Evolutionary conservation across 192 early-diverging fungal species (phyloP).

Genomic region (Backusella luteola): DNA sequence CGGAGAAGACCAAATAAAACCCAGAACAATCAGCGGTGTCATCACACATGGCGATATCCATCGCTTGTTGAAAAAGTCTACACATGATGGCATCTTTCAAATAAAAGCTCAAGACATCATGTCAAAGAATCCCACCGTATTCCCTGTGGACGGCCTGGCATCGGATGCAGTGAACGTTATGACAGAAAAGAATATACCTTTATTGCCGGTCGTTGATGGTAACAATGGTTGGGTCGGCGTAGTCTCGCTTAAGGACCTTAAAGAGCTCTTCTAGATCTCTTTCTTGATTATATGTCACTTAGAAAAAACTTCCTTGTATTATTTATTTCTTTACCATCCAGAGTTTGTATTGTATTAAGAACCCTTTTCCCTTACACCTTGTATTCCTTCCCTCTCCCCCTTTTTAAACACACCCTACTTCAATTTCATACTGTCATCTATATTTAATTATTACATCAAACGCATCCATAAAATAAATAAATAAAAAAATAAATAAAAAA

Average conservation of each 20-base stretch:
- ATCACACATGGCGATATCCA: slow-evolving; percentile 43
- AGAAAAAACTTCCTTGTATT: neutral
- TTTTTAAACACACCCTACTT: neutral
- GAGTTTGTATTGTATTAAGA: neutral
- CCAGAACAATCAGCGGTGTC: slow-evolving; percentile 28
- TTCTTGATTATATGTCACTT: neutral
- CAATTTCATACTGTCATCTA: slow-evolving; percentile 1
- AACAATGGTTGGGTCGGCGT: slow-evolving; percentile 28
- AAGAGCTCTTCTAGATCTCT: slow-evolving; percentile 25
- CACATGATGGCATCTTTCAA: slow-evolving; percentile 33
- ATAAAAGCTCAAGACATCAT: slow-evolving; percentile 35
- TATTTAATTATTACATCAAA: neutral
- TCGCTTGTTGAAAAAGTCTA: slow-evolving; percentile 26
- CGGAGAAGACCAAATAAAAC: neutral
- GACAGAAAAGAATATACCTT: slow-evolving; percentile 20
- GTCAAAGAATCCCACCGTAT: slow-evolving; percentile 27
- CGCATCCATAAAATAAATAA: neutral
- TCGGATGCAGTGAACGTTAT: slow-evolving; percentile 35
- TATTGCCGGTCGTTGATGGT: slow-evolving; percentile 37
- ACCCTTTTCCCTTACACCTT: neutral
- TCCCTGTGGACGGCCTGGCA: slow-evolving; percentile 26
- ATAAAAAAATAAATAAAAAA: no score
- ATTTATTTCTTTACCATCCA: neutral
- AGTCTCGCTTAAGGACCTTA: slow-evolving; percentile 34
- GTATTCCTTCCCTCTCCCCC: neutral